phyloP scores from a whole-genome alignment of 1,139 yeast genomes.

The Debaryomyces coudertii region DNA sequence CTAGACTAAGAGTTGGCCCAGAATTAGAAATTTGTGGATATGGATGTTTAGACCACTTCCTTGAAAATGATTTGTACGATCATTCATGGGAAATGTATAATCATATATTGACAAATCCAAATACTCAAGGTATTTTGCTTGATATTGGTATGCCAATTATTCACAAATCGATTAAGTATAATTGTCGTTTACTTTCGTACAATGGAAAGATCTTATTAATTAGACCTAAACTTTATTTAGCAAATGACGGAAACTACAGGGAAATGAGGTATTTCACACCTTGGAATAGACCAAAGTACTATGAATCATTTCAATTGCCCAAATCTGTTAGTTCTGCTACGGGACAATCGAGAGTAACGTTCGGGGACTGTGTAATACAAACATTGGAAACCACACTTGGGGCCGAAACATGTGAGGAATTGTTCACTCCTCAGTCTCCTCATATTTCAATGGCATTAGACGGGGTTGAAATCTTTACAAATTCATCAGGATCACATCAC shows the following conservation, averaged over 20 bases:
- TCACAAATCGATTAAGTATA: slow-evolving; percentile 85
- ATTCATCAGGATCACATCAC: slow-evolving; percentile 96
- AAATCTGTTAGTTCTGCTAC: slow-evolving; percentile 61
- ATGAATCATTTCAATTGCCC: slow-evolving; percentile 76
- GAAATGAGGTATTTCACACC: slow-evolving; percentile 98
- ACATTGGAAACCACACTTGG: slow-evolving; percentile 89
- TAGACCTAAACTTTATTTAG: slow-evolving; percentile 89
- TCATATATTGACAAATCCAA: slow-evolving; percentile 65
- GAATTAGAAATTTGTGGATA: slow-evolving; percentile 93
- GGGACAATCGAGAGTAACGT: slow-evolving; percentile 65
- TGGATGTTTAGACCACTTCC: slow-evolving; percentile 94
- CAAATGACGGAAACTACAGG: slow-evolving; percentile 96
- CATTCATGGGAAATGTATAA: slow-evolving; percentile 96
- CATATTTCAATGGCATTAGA: slow-evolving; percentile 89
- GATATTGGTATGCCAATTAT: slow-evolving; percentile 95
- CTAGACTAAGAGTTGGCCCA: slow-evolving; percentile 91
- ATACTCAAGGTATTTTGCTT: slow-evolving; percentile 73
- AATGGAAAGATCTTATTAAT: slow-evolving; percentile 80
- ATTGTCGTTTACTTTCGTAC: slow-evolving; percentile 83
- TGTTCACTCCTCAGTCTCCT: slow-evolving; percentile 95
- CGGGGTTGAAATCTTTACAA: slow-evolving; percentile 95
- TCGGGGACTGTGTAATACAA: slow-evolving; percentile 89
- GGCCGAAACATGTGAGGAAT: slow-evolving; percentile 95
- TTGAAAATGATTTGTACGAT: slow-evolving; percentile 83
- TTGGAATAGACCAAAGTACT: slow-evolving; percentile 79